Percentiles rank a stretch among this genome's conserved stretches.
phyloP scores from a whole-genome alignment of 768 basidiomycete genomes.

The Boletus rubroflammeus region DNA sequence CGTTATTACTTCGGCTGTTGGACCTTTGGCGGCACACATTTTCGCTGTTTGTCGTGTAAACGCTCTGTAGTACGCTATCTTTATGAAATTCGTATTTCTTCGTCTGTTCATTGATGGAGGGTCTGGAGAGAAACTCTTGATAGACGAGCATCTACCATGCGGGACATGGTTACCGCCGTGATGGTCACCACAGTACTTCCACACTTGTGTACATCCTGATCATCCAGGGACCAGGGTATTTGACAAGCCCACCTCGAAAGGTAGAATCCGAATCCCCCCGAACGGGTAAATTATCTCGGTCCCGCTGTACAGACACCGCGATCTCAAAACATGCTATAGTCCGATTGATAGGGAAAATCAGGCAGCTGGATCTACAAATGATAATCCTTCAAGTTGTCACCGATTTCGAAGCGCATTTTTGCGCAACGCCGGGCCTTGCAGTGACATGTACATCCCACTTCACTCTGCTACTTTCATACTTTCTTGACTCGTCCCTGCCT shows the following conservation, averaged over 20 bases:
- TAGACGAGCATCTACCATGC: neutral
- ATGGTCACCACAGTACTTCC: neutral
- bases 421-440: neutral
- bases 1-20: neutral
- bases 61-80: slow-evolving; percentile 19
- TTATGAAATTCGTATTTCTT: slow-evolving; percentile 26
- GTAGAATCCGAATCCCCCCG: neutral
- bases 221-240: neutral
- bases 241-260: neutral
- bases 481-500: neutral
- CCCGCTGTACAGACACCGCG: neutral
- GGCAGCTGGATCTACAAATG: neutral
- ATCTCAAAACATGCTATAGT: neutral
- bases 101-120: neutral
- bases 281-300: neutral
- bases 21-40: neutral
- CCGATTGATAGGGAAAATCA: neutral
- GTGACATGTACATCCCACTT: neutral
- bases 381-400: neutral
- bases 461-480: neutral
- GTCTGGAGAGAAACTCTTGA: neutral
- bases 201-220: neutral
- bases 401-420: neutral
- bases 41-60: slow-evolving; percentile 10
- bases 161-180: neutral